Evolutionary conservation across 129 eudicot genomes (phyloP), one percentile per base, ranked within the genome.

Genomic region (Gnaphalium uliginosum): DNA sequence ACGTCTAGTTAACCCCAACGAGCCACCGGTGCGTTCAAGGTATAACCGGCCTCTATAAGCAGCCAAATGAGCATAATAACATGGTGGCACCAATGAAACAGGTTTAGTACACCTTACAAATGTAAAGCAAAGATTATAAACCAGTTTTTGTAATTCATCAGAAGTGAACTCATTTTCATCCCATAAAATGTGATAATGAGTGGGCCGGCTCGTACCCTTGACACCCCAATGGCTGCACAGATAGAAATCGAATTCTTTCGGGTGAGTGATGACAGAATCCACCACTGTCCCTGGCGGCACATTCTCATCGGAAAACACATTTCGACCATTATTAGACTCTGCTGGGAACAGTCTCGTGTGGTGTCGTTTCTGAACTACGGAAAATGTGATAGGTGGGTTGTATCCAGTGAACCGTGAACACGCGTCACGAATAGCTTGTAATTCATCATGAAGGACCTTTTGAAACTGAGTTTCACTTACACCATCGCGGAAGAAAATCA

Each of bases 141-240:
- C 92, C 79, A 95, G 78, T 75, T 85, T 87, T 68, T 95, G 97
- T 14, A 91, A 79, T 39, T 95, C 99, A 74, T 91, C 99, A 0
- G 99, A 95, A 59, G 90, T 86, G 80, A 95, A 95, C 35, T 61
- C 67, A 32, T 81, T 95, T 41, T 95, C 99, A 63, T 95, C 99
- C 89, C 97, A 91, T 66, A 95, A 29, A 0, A 95, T 83, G 60
- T 89, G 97, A 69, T 95, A 95, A 57, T 91, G 97, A 4, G 95
- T 81, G 4, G 99, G 97, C 37, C 97, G 72, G 66, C 97, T 95
- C 2, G 99, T 95, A 6, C 99, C 99, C 83, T 87, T 91, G 10
- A 81, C 88, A 0, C 99, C 99, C 94, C 90, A 95, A 81, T 95
- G 99, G 78, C 99, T 95, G 19, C 99, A 95, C 0, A 95, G 88